Evolutionary conservation across 345 rosid genomes (phyloP), one percentile per base, ranked within the genome.

Genomic region (Citrus unshiu): DNA sequence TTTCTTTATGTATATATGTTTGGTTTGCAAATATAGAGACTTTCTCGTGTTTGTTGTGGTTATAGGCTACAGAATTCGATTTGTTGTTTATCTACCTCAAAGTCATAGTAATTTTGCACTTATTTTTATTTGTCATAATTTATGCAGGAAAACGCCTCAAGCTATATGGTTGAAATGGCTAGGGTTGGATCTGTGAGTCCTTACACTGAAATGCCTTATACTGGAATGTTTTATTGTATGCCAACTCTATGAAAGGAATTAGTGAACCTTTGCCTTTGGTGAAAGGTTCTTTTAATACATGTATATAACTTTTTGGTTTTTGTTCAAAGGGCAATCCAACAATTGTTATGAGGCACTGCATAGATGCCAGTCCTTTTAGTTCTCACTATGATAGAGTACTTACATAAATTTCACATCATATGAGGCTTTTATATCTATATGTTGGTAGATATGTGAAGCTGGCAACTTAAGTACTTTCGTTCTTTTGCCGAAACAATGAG

Each of bases 161-260:
- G 39, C 88, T 96, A 85, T 87, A 88, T 94, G 97, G 98, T 93
- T 83, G 99, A 96, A 87, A 96, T 94, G 99, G 97, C 99, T 2
- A 87, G 74, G 86, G 90, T 93, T 82, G 90, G 90, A 80, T 90
- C 97, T 6, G 99, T 96, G 84, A 87, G 94, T 88, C 73, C 67
- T 63, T 79, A 22, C 63, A 67, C 43, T 79, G 58, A 62, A 73
- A 62, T 37, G 77, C 75, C 29, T 68, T 54, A 39, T 68, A 16
- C 75, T 81, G 80, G 70, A 73, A 18, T 72, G 46, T 64, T 51
- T 82, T 63, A 60, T 77, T 79, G 34, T 71, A 30, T 59, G 66
- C 34, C 68, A 59, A 70, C 59, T 67, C 8, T 25, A 40, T 46
- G 64, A 78, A 46, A 70, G 10, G 65, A 39, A 80, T 29, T 49